Conservation (phyloP, 225 moss, liverwort and hornwort species). For the Climacium dendroides region DNA sequence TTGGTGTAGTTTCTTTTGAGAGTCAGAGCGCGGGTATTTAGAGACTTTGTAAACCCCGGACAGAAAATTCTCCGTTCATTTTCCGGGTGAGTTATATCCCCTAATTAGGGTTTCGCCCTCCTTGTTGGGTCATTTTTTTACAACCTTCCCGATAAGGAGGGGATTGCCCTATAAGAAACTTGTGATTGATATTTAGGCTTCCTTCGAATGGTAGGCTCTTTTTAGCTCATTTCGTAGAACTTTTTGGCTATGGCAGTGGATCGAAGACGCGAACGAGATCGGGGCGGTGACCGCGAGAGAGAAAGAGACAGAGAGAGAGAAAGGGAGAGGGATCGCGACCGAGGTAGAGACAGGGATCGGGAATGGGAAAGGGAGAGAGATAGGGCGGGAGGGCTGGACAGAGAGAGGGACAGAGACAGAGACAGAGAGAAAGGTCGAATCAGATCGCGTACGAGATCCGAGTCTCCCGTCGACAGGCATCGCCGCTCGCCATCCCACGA, state of each 20-base stretch:
- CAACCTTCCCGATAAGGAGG: too few species aligned
- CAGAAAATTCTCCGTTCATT: background rate
- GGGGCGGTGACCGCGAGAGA: constrained; percentile 59
- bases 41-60: background rate
- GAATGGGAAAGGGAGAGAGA: constrained; percentile 55
- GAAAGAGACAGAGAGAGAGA: constrained; percentile 52
- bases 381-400: constrained; percentile 15
- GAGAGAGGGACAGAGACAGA: constrained; percentile 63
- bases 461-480: constrained; percentile 65
- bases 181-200: background rate
- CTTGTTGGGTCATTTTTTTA: background rate
- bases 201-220: too few species aligned
- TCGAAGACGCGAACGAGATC: constrained; percentile 67
- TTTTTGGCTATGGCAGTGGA: constrained; percentile 28
- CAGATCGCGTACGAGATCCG: constrained; percentile 44
- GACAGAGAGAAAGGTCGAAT: constrained; percentile 60
- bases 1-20: background rate
- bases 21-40: background rate
- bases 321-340: constrained; percentile 29
- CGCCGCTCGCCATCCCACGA: constrained; percentile 40
- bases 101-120: background rate
- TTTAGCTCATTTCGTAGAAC: background rate
- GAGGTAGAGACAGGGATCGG: constrained; percentile 56
- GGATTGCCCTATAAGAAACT: background rate
- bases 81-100: background rate